Base-by-base conservation (phyloP, 495 filamentous ascomycete genomes). In the Penicillium lagena region DNA sequence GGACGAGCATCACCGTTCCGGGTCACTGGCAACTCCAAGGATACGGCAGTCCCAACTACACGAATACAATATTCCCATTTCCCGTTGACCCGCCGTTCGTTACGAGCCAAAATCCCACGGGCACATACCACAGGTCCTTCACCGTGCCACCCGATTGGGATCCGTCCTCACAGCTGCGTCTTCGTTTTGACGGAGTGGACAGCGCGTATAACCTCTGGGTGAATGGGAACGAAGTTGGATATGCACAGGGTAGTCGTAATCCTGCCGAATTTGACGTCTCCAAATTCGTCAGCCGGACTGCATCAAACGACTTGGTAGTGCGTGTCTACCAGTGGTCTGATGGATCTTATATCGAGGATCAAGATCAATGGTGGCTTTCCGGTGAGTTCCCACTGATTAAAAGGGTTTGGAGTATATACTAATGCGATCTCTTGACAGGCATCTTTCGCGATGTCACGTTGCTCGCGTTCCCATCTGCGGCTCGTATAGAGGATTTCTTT, bases 11-110 rank as follows among this genome's bases (percentile, higher is more conserved):
- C 43, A 46, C 69, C 30, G 83, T 86, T 9, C 83, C 82, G 1
- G 78, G 80, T 9, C 82, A 83, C 72, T 87, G 83, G 83, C 83
- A 86, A 51, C 62, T 82, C 12, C 80, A 86, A 50, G 81, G 81
- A 30, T 76, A 79, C 45, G 80, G 80, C 7, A 72, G 70, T 9
- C 79, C 80, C 3, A 78, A 83, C 33, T 84, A 84, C 50, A 82
- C 78, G 7, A 87, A 86, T 47, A 57, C 79, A 42, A 68, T 75
- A 41, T 85, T 70, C 48, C 83, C 79, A 2, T 82, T 82, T 39
- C 79, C 81, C 1, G 68, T 76, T 9, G 66, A 75, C 41, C 81
- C 81, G 7, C 82, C 81, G 1, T 62, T 66, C 46, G 71, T 79
- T 2, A 78, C 81, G 0, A 75, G 73, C 28, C 66, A 75, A 9